A percentile compares a stretch with the other conserved stretches of the same genome.
These are phyloP conservation scores for Corymbia calophylla DNA, from an alignment of 441 rosid species.

Conservation along the genomic window DNA sequence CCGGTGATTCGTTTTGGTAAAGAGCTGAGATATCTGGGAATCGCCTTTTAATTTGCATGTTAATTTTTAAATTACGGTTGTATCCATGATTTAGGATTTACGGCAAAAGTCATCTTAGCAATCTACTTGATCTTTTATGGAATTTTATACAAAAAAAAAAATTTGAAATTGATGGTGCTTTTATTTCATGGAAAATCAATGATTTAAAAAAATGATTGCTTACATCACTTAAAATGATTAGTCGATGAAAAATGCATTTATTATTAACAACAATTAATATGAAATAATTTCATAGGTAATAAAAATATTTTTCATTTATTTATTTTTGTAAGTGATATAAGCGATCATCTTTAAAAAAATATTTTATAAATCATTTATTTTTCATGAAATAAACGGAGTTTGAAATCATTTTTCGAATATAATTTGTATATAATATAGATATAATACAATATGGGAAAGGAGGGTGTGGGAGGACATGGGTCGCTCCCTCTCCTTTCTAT, in stretches of 20 bases:
- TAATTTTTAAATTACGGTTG: not conserved
- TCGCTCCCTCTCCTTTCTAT: not conserved
- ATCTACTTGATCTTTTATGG: rapidly evolving
- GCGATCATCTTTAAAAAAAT: rapidly evolving
- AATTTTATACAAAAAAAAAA: not conserved
- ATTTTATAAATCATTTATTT: not conserved
- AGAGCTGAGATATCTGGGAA: too few relatives aligned
- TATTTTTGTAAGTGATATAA: rapidly evolving
- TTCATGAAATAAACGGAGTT: rapidly evolving
- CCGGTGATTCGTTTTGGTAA: too few relatives aligned
- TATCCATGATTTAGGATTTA: not conserved
- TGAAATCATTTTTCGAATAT: not conserved
- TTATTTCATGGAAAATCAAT: not conserved
- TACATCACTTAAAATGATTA: not conserved
- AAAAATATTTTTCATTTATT: rapidly evolving
- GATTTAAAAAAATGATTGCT: not conserved
- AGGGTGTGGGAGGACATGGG: not conserved
- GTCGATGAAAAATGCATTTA: rapidly evolving
- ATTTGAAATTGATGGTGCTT: not conserved
- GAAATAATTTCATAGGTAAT: rapidly evolving
- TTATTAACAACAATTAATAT: rapidly evolving
- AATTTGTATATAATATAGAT: not conserved
- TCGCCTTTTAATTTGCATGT: not conserved
- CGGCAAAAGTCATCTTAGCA: not conserved
- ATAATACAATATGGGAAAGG: not conserved